A percentile compares a stretch with the other conserved stretches of the same genome.
Evolutionary conservation across 2,329 filamentous ascomycete species (phyloP).

Genomic region (Hysterium pulicare): DNA sequence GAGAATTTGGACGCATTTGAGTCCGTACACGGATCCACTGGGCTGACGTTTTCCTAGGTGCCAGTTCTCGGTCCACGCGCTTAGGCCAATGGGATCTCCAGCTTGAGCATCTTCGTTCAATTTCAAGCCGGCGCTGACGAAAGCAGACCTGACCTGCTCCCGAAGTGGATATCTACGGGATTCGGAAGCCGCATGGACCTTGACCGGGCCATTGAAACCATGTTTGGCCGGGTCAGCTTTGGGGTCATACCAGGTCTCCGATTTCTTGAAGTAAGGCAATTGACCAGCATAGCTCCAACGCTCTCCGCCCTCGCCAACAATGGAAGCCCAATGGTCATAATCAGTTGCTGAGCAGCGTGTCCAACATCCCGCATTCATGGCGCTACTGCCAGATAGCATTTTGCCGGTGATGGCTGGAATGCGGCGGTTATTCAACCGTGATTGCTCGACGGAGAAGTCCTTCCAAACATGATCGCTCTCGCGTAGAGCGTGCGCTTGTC

Average conservation of each 20-base stretch:
- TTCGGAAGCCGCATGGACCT: background rate
- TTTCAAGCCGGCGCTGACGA: background rate
- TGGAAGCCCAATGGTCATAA: conserved; percentile 3
- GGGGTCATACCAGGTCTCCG: background rate
- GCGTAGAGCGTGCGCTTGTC: conserved; percentile 1
- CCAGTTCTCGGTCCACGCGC: background rate
- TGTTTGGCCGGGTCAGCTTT: background rate
- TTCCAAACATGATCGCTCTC: conserved; percentile 11
- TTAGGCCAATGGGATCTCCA: background rate
- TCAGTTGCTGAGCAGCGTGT: conserved; percentile 1
- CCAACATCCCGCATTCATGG: conserved; percentile 2
- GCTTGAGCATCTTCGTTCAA: background rate
- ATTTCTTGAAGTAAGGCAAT: conserved; percentile 4
- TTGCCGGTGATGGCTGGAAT: conserved; percentile 2
- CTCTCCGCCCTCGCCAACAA: conserved; percentile 3
- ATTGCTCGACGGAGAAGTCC: conserved; percentile 13
- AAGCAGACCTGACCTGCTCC: background rate
- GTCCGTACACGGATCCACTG: background rate
- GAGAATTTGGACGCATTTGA: background rate
- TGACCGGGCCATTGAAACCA: conserved; percentile 4
- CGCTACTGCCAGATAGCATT: conserved; percentile 9
- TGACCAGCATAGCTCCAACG: conserved; percentile 3
- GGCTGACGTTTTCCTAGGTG: background rate
- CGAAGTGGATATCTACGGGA: conserved; percentile 3
- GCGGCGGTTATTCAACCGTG: conserved; percentile 1